Base-by-base conservation (phyloP, 2,329 filamentous ascomycete genomes). In the Ophiostoma sp. region DNA sequence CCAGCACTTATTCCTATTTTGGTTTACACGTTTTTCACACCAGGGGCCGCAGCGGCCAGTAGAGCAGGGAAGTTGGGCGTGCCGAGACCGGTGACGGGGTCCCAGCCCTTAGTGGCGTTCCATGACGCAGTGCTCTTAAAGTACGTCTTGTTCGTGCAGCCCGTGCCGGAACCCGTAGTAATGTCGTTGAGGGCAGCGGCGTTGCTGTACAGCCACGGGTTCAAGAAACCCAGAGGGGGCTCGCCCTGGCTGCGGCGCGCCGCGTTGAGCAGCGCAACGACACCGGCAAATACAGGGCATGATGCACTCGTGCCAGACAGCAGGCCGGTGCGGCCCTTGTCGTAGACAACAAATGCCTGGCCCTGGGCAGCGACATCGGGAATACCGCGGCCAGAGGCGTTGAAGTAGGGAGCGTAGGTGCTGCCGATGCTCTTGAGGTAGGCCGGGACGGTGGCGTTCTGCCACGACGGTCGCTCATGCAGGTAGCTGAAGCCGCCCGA, bases 311-410 rank as follows among this genome's bases (percentile, higher is more conserved):
- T 79, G 2, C 78, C 78, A 1, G 74, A 74, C 3, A 78, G 39
- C 1, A 54, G 52, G 1, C 23, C 23, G 1, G 73, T 35, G 1
- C 64, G 54, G 20, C 71, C 71, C 11, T 71, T 70, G 72, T 78
- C 75, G 67, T 73, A 74, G 2, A 77, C 75, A 2, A 72, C 64
- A 69, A 78, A 79, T 48, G 71, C 71, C 4, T 71, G 67, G 20
- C 85, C 86, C 76, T 89, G 87, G 8, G 85, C 84, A 0, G 86
- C 79, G 35, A 89, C 81, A 71, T 85, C 83, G 0, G 83, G 83
- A 68, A 83, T 81, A 0, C 77, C 83, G n/a, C 83, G 79, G 10
- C 81, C 80, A 0, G 76, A 77, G 1, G 76, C 75, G 75, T 84
- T 82, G 76, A 82, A 84, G 70, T 79, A 79, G 0, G 77, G 75